These are phyloP conservation scores for Vaccinium darrowii DNA, from an alignment of 148 eudicot genomes.

Conservation along the genomic window DNA sequence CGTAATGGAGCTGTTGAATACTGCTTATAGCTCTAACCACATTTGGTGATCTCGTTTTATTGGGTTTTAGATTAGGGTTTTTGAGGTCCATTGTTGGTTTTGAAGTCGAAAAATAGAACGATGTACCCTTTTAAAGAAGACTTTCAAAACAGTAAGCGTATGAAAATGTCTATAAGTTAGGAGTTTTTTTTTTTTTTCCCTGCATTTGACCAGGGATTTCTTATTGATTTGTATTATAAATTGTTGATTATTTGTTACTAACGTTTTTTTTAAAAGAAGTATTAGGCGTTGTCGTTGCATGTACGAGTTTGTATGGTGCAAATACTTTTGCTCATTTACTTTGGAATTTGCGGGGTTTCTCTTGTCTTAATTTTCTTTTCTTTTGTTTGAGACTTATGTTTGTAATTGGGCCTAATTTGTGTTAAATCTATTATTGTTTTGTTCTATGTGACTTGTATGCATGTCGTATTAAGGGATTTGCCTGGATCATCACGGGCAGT, in stretches of 20 bases:
- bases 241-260: not conserved
- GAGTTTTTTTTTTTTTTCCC: too few species aligned
- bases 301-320: not conserved
- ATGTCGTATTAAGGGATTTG: not conserved
- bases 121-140: not conserved
- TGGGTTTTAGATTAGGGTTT: constrained; percentile 16
- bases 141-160: not conserved
- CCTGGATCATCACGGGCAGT: not conserved
- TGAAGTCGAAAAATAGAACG: not conserved
- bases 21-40: not conserved
- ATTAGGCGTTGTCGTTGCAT: not conserved
- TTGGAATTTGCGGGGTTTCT: not conserved
- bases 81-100: not conserved
- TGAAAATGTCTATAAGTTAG: not conserved
- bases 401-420: not conserved
- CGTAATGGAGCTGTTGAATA: not conserved
- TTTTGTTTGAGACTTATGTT: not conserved
- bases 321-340: not conserved
- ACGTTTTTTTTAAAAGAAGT: not conserved
- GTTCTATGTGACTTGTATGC: not conserved
- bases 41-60: not conserved
- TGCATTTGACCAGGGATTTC: not conserved
- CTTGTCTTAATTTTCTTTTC: not conserved
- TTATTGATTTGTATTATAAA: not conserved
- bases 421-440: not conserved